Evolutionary conservation across 768 basidiomycete species (phyloP).

Genomic region (Mycena kentingensis): DNA sequence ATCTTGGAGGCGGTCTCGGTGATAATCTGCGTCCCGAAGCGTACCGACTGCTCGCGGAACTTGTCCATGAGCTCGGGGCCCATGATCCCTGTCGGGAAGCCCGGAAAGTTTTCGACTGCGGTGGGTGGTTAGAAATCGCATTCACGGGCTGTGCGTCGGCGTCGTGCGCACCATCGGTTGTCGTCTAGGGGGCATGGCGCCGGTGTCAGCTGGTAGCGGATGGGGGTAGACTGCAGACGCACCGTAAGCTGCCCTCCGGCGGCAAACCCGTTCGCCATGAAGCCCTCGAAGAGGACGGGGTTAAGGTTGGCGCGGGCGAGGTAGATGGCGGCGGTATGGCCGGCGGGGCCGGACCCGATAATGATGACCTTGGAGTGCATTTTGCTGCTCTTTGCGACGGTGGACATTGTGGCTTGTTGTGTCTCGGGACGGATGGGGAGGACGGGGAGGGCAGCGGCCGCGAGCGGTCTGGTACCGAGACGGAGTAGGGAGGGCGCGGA

Average conservation of each 20-base stretch:
- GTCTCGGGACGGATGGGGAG: no score
- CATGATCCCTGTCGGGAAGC: slow-evolving; percentile 91
- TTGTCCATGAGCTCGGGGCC: slow-evolving; percentile 99
- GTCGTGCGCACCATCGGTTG: slow-evolving; percentile 82
- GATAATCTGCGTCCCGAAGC: slow-evolving; percentile 92
- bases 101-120: slow-evolving; percentile 93
- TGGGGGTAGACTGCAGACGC: no score
- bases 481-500: no score
- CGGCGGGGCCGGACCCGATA: slow-evolving; percentile 92
- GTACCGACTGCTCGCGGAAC: slow-evolving; percentile 92
- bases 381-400: no score
- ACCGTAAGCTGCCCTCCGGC: slow-evolving; percentile 98
- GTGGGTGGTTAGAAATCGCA: background rate
- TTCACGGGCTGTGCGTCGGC: background rate
- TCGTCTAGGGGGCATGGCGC: no score
- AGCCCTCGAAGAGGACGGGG: slow-evolving; percentile 96
- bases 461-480: no score
- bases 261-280: slow-evolving; percentile 98
- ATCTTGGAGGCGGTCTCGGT: slow-evolving; percentile 98
- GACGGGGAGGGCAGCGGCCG: no score
- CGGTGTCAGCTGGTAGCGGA: no score
- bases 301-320: slow-evolving; percentile 94
- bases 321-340: slow-evolving; percentile 96
- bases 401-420: no score
- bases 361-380: slow-evolving; percentile 88